Percentiles rank a stretch among this genome's conserved stretches.
These are phyloP conservation scores for Coniochaeta sp. DNA, from an alignment of 2,329 filamentous ascomycete genomes.

Conservation along the genomic window DNA sequence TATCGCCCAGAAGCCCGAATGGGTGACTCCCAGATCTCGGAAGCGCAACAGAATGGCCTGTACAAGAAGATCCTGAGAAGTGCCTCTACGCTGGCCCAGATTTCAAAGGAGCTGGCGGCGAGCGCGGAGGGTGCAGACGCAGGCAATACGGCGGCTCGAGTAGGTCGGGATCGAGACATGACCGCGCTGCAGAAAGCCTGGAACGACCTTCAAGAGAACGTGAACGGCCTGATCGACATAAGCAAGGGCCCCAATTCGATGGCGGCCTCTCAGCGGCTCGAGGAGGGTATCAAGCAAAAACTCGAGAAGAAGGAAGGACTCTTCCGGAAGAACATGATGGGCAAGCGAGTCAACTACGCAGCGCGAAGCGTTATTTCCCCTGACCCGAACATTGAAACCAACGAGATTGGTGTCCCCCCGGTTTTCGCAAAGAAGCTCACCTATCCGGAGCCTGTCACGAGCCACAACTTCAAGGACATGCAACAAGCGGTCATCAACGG, in stretches of 20 bases:
- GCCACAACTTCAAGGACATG: conserved; percentile 92
- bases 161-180: conserved; percentile 48
- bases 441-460: conserved; percentile 94
- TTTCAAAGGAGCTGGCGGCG: conserved; percentile 61
- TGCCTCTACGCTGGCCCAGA: conserved; percentile 66
- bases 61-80: conserved; percentile 79
- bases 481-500: conserved; percentile 96
- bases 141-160: conserved; percentile 18
- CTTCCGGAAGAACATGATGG: conserved; percentile 99
- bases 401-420: conserved; percentile 96
- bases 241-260: conserved; percentile 80
- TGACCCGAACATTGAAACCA: conserved; percentile 97
- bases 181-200: conserved; percentile 75
- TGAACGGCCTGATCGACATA: conserved; percentile 89
- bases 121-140: conserved; percentile 31
- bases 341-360: conserved; percentile 97
- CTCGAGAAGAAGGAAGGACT: conserved; percentile 98
- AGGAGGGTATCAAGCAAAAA: conserved; percentile 95
- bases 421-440: conserved; percentile 95
- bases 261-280: conserved; percentile 67
- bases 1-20: conserved; percentile 83
- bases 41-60: conserved; percentile 79
- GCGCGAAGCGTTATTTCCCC: conserved; percentile 97
- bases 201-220: conserved; percentile 76
- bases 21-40: conserved; percentile 73